Conservation (phyloP, 2,329 filamentous ascomycete species). For the Fusarium mundagurra region DNA sequence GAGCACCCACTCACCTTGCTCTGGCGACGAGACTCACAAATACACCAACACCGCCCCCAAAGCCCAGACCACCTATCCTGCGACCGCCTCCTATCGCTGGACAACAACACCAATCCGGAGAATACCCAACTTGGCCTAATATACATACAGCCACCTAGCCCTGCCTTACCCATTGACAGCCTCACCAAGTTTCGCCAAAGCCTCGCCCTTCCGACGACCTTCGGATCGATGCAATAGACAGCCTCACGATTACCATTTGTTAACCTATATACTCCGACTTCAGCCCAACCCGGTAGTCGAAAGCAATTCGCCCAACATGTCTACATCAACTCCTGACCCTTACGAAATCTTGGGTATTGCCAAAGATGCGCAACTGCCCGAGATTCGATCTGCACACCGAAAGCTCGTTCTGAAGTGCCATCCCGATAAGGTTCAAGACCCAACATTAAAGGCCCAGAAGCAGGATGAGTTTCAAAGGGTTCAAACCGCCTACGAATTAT, state of each 20-base stretch:
- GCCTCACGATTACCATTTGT: conserved; percentile 13
- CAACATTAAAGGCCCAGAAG: conserved; percentile 78
- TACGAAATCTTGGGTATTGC: conserved; percentile 80
- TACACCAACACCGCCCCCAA: conserved; percentile 41
- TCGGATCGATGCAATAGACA: conserved; percentile 41
- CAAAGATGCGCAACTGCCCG: conserved; percentile 73
- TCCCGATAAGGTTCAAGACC: conserved; percentile 89
- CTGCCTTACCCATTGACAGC: conserved; percentile 35
- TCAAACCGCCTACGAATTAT: conserved; percentile 90
- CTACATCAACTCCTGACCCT: conserved; percentile 73
- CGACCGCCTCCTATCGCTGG: conserved; percentile 23
- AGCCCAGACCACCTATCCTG: conserved; percentile 41
- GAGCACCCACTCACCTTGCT: conserved; percentile 40
- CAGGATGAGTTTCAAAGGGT: conserved; percentile 91
- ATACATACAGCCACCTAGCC: conserved; percentile 38
- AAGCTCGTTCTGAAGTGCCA: conserved; percentile 90
- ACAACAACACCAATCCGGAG: conserved; percentile 29
- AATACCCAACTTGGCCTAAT: conserved; percentile 35
- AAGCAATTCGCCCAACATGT: conserved; percentile 50
- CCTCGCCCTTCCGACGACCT: conserved; percentile 36
- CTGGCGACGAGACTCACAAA: conserved; percentile 37
- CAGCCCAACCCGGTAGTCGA: conserved; percentile 18
- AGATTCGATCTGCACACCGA: conserved; percentile 82
- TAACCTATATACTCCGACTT: conserved; percentile 32
- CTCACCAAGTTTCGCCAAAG: conserved; percentile 32